Evolutionary conservation across 345 rosid genomes (phyloP).

Genomic region (Noccaea bulbosa): DNA sequence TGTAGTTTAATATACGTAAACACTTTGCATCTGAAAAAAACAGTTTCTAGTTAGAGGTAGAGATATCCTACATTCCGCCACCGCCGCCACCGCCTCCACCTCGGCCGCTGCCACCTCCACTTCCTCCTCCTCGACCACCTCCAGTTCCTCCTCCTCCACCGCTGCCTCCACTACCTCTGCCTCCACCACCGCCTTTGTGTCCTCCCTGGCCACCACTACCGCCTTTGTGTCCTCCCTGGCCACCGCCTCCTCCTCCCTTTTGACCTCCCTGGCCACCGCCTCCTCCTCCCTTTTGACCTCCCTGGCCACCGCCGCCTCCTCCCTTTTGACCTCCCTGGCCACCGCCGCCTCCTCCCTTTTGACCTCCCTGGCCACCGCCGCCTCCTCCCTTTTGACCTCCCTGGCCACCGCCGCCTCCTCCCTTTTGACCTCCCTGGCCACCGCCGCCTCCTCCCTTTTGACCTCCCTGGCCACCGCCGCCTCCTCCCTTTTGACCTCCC

Average conservation of each 20-base stretch:
- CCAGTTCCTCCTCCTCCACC: constrained; percentile 17
- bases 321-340: constrained; percentile 15
- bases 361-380: constrained; percentile 3
- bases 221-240: not conserved
- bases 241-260: not conserved
- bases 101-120: not conserved
- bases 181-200: not conserved
- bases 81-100: constrained; percentile 14
- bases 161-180: not conserved
- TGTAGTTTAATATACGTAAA: constrained; percentile 5
- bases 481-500: not conserved
- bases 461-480: constrained; percentile 6
- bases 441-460: not conserved
- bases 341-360: not conserved
- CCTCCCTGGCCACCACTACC: not conserved
- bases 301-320: not conserved
- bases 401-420: not conserved
- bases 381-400: not conserved
- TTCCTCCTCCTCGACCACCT: not conserved
- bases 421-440: constrained; percentile 18
- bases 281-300: constrained; percentile 19
- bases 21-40: not conserved
- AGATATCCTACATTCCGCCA: constrained; percentile 3
- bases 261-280: not conserved
- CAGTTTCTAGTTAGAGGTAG: constrained; percentile 6